Conservation (phyloP, 345 rosid species). For the Raphanus raphanistrum region DNA sequence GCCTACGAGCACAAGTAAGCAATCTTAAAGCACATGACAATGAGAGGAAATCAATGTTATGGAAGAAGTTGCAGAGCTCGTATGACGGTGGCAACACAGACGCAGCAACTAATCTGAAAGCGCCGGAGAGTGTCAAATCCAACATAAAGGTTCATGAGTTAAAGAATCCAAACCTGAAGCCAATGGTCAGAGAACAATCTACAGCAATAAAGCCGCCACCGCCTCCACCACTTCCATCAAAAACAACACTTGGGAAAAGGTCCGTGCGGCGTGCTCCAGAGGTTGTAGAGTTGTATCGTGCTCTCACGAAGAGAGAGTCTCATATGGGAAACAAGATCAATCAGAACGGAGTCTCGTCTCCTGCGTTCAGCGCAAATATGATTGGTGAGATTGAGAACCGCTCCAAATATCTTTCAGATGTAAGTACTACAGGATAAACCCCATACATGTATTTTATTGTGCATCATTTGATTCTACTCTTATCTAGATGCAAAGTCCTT, state of each 20-base stretch:
- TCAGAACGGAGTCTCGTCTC: slow-evolving; percentile 39
- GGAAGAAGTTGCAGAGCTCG: slow-evolving; percentile 86
- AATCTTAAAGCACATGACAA: slow-evolving; percentile 79
- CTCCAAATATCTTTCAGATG: slow-evolving; percentile 81
- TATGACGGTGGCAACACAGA: slow-evolving; percentile 43
- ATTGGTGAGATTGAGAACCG: slow-evolving; percentile 98
- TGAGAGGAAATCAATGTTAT: slow-evolving; percentile 78
- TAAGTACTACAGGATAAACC: slow-evolving; percentile 48
- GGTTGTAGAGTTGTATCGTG: slow-evolving; percentile 80
- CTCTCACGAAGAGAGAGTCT: slow-evolving; percentile 67
- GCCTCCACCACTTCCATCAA: slow-evolving; percentile 76
- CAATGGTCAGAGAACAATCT: slow-evolving; percentile 27
- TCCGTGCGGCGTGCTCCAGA: slow-evolving; percentile 78
- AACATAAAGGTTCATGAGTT: slow-evolving; percentile 37
- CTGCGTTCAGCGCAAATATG: slow-evolving; percentile 62
- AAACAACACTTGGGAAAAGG: slow-evolving; percentile 47
- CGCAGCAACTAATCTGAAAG: slow-evolving; percentile 45
- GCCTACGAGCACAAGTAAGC: slow-evolving; percentile 65
- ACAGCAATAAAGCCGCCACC: slow-evolving; percentile 51
- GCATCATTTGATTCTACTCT: background rate
- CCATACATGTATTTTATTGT: background rate
- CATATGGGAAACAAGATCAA: slow-evolving; percentile 49
- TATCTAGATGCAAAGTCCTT: background rate
- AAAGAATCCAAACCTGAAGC: slow-evolving; percentile 45
- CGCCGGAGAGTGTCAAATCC: slow-evolving; percentile 42